Conservation (phyloP, 768 basidiomycete genomes). For the Lyophyllum semitale region DNA sequence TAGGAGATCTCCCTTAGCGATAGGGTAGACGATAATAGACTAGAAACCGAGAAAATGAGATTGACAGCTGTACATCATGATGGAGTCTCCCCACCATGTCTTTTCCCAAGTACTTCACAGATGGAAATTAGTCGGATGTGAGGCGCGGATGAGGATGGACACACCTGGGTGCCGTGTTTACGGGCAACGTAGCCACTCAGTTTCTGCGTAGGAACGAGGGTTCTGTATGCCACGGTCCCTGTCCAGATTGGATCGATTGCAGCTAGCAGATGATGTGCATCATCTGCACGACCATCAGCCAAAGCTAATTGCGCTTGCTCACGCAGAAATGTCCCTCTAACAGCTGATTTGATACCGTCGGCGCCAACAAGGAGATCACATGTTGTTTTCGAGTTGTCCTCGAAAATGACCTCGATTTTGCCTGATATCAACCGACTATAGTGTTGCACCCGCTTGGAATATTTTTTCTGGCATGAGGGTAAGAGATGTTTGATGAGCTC, state of each 20-base stretch:
- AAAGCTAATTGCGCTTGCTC: constrained; percentile 14
- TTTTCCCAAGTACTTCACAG: constrained; percentile 31
- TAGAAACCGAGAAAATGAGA: constrained; percentile 15
- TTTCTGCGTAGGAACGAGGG: constrained; percentile 24
- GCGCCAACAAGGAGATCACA: constrained; percentile 52
- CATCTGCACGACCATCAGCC: constrained; percentile 4
- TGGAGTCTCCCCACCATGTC: constrained; percentile 22
- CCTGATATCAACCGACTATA: constrained; percentile 31
- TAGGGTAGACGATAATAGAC: constrained; percentile 42
- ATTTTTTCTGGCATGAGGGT: constrained; percentile 32
- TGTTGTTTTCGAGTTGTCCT: constrained; percentile 43
- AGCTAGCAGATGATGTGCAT: constrained; percentile 9
- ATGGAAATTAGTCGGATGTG: neutral
- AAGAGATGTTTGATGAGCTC: constrained; percentile 42
- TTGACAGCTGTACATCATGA: constrained; percentile 3
- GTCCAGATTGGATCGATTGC: constrained; percentile 38
- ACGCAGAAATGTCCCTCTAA: constrained; percentile 25
- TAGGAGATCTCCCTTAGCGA: constrained; percentile 34
- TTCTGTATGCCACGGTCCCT: constrained; percentile 41
- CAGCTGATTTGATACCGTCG: constrained; percentile 38
- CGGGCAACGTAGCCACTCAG: constrained; percentile 18
- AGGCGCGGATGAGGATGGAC: neutral
- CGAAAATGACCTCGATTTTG: constrained; percentile 35
- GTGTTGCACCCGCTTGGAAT: constrained; percentile 43
- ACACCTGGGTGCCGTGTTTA: constrained; percentile 22